These are phyloP conservation scores for Trametes sp. DNA, from an alignment of 1,284 basidiomycete species.

Conservation along the genomic window DNA sequence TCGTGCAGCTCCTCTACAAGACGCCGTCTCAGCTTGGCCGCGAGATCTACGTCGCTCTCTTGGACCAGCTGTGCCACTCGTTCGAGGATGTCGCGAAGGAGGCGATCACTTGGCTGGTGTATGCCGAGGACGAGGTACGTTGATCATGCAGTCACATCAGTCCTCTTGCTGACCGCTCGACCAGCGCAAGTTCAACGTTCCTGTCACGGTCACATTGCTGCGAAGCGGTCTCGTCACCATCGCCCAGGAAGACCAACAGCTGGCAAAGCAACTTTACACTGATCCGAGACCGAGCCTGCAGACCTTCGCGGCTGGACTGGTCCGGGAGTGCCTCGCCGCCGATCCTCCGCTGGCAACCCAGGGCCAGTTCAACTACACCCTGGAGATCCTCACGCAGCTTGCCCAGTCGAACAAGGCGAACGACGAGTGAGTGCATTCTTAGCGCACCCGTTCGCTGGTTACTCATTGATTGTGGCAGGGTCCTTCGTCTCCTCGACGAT, in stretches of 20 bases:
- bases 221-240: conserved; percentile 85
- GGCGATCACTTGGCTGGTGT: conserved; percentile 96
- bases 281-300: conserved; percentile 83
- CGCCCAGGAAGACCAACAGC: conserved; percentile 87
- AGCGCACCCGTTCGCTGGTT: conserved; percentile 9
- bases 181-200: conserved; percentile 96
- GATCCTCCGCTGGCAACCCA: conserved; percentile 84
- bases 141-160: background rate
- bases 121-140: conserved; percentile 93
- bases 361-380: conserved; percentile 81
- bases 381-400: conserved; percentile 83
- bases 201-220: conserved; percentile 91
- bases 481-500: conserved; percentile 73
- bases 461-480: conserved; percentile 46
- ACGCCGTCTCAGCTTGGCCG: conserved; percentile 83
- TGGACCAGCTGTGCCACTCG: conserved; percentile 89
- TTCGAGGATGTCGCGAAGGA: conserved; percentile 96
- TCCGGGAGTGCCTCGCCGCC: conserved; percentile 86
- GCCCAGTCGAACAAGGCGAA: conserved; percentile 80
- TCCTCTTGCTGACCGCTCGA: conserved; percentile 1
- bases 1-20: conserved; percentile 90
- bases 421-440: conserved; percentile 68
- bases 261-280: conserved; percentile 87
- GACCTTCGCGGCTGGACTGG: conserved; percentile 85
- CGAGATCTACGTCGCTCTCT: conserved; percentile 89